These are phyloP conservation scores for Cornus florida DNA, from an alignment of 148 eudicot genomes.

Conservation along the genomic window DNA sequence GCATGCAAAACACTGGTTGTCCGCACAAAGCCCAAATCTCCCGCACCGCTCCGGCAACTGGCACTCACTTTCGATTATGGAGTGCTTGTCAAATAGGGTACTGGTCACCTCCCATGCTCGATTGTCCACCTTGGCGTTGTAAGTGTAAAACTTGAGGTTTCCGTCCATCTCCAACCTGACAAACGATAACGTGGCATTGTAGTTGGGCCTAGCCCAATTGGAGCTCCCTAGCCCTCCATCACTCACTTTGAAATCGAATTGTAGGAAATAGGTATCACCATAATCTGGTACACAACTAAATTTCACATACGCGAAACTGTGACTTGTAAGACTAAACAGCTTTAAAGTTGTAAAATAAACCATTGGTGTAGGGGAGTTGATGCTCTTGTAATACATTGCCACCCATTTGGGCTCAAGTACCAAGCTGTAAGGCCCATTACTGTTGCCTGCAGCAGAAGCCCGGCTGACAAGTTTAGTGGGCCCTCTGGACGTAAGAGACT, in stretches of 20 bases:
- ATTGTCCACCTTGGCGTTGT: too few species aligned
- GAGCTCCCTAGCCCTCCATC: too few species aligned
- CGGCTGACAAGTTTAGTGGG: slow-evolving; percentile 30
- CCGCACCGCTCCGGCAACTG: slow-evolving; percentile 55
- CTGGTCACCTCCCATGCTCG: slow-evolving; percentile 43
- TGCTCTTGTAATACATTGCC: slow-evolving; percentile 14
- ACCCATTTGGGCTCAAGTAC: slow-evolving; percentile 26
- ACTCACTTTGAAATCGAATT: too few species aligned
- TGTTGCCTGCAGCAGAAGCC: slow-evolving; percentile 13
- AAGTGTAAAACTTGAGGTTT: too few species aligned
- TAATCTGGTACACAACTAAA: too few species aligned
- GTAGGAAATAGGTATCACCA: too few species aligned
- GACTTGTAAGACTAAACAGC: not conserved
- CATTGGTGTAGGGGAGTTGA: too few species aligned
- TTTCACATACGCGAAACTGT: too few species aligned
- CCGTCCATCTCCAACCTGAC: too few species aligned
- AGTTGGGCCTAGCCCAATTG: too few species aligned
- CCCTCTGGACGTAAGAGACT: slow-evolving; percentile 13
- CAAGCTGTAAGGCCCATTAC: slow-evolving; percentile 29
- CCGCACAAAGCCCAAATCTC: slow-evolving; percentile 57
- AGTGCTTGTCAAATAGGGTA: slow-evolving; percentile 32
- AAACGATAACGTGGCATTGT: too few species aligned
- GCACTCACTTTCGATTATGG: slow-evolving; percentile 26
- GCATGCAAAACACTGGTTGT: slow-evolving; percentile 62
- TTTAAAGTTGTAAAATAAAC: not conserved